phyloP scores from a whole-genome alignment of 306 rosid species.

The Casuarina equisetifolia region DNA sequence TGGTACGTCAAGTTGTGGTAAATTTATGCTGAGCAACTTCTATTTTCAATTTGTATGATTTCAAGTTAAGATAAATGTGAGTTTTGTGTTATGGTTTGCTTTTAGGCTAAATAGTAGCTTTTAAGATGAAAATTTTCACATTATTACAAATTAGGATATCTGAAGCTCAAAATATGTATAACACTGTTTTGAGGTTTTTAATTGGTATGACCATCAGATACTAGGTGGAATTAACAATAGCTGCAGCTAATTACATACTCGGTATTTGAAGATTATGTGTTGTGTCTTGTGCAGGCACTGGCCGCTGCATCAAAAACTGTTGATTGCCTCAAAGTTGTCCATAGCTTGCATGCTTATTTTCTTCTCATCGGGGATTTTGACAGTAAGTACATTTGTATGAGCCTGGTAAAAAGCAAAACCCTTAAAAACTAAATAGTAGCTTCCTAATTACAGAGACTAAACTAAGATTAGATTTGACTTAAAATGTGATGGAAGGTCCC shows the following conservation, averaged over 20 bases:
- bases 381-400: constrained; percentile 52
- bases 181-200: neutral
- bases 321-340: constrained; percentile 80
- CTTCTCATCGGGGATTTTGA: constrained; percentile 82
- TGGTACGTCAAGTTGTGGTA: neutral
- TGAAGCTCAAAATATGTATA: neutral
- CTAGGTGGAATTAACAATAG: constrained; percentile 22
- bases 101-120: neutral
- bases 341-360: constrained; percentile 88
- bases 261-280: constrained; percentile 23
- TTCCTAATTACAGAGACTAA: neutral
- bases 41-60: neutral
- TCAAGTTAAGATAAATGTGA: neutral
- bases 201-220: neutral
- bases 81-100: neutral
- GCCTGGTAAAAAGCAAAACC: constrained; percentile 9
- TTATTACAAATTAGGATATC: neutral
- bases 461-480: neutral
- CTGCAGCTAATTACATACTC: constrained; percentile 13
- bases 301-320: constrained; percentile 98
- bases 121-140: too few relatives aligned
- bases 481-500: neutral
- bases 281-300: constrained; percentile 61
- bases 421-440: neutral
- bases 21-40: neutral